Conservation (phyloP, 352 stramenopile species). For the Thalassiosira oceanica region DNA sequence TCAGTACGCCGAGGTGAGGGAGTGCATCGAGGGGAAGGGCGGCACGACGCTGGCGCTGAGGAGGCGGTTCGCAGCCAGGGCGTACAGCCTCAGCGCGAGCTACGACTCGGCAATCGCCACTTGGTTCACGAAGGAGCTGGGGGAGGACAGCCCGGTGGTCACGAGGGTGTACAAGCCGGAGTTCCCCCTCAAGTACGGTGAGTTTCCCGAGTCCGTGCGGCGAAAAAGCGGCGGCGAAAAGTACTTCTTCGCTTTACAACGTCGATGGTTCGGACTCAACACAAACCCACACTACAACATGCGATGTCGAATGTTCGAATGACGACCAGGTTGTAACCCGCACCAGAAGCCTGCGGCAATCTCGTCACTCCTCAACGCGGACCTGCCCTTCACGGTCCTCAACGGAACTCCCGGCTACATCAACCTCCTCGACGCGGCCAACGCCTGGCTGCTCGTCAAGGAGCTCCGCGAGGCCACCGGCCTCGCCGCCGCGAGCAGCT, state of each 20-base stretch:
- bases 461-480: slow-evolving; percentile 93
- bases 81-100: slow-evolving; percentile 83
- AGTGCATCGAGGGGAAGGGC: slow-evolving; percentile 84
- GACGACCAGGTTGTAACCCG: slow-evolving; percentile 95
- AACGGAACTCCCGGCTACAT: slow-evolving; percentile 97
- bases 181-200: slow-evolving; percentile 83
- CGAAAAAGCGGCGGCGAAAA: too few species aligned
- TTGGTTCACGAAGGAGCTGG: slow-evolving; percentile 93
- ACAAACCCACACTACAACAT: too few species aligned
- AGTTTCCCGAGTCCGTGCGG: too few species aligned
- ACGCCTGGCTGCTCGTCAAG: slow-evolving; percentile 98
- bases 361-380: slow-evolving; percentile 62
- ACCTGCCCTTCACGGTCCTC: slow-evolving; percentile 82
- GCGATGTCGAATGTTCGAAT: too few species aligned
- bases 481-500: slow-evolving; percentile 92
- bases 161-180: slow-evolving; percentile 95
- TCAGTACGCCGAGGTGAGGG: slow-evolving; percentile 93
- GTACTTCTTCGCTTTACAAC: too few species aligned
- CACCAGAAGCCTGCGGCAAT: slow-evolving; percentile 95
- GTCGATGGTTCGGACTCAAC: too few species aligned
- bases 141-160: slow-evolving; percentile 73
- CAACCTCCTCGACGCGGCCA: slow-evolving; percentile 97
- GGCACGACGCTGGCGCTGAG: slow-evolving; percentile 79
- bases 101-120: slow-evolving; percentile 98
- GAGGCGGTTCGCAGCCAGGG: slow-evolving; percentile 79